phyloP scores from a whole-genome alignment of 139 green algal species.

The Desmodesmus armatus region DNA sequence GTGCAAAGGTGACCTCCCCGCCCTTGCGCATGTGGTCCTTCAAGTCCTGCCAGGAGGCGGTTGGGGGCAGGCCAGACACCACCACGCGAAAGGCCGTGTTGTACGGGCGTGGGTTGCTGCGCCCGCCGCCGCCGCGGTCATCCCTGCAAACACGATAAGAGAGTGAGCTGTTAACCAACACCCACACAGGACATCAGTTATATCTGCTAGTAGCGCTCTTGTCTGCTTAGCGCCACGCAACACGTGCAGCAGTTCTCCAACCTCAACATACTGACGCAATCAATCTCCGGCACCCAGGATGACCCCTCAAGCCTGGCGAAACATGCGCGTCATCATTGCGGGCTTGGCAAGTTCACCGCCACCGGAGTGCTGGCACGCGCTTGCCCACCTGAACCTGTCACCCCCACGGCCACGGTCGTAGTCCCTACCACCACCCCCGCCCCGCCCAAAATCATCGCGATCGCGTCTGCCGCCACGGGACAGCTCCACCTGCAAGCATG shows the following conservation, averaged over 20 bases:
- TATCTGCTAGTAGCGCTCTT: no score
- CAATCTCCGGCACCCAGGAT: no score
- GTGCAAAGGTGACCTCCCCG: constrained; percentile 71
- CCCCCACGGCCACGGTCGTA: not conserved
- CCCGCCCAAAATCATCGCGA: no score
- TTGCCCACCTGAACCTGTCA: not conserved
- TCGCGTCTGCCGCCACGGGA: not conserved
- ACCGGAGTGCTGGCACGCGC: no score
- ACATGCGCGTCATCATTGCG: no score
- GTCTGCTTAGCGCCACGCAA: no score
- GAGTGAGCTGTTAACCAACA: no score
- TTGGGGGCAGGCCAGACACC: constrained; percentile 82
- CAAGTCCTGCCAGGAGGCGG: constrained; percentile 94
- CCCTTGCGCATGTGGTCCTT: constrained; percentile 90
- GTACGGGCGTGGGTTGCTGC: constrained; percentile 49
- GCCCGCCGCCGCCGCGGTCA: constrained; percentile 10
- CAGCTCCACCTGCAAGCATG: constrained; percentile 4
- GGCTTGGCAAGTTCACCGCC: no score
- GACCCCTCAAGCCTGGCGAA: no score
- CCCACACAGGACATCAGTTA: no score
- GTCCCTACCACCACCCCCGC: not conserved
- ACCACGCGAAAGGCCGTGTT: constrained; percentile 75
- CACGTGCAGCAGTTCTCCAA: no score
- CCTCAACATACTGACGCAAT: no score
- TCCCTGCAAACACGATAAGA: not conserved